These are phyloP conservation scores for Trichomonas tenax DNA, from an alignment of 208 protist species.

Conservation along the genomic window DNA sequence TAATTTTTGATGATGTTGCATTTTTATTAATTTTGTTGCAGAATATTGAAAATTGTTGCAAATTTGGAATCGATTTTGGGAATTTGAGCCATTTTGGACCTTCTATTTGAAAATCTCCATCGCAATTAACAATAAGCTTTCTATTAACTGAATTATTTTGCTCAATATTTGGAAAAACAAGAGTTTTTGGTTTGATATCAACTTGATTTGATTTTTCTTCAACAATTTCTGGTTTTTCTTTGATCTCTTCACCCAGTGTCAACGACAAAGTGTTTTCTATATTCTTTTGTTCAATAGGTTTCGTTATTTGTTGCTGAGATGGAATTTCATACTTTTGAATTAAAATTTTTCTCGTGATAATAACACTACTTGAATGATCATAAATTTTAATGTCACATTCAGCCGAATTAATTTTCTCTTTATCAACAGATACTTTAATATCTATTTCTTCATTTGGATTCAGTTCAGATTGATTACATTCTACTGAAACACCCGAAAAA, in stretches of 20 bases:
- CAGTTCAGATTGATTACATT: background rate
- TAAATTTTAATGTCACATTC: background rate
- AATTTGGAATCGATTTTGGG: background rate
- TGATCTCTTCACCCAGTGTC: background rate
- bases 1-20: background rate
- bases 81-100: background rate
- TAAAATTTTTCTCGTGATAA: background rate
- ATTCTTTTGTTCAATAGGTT: background rate
- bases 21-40: background rate
- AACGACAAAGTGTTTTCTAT: background rate
- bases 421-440: too few species aligned
- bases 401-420: too few species aligned
- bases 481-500: background rate
- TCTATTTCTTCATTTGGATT: background rate
- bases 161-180: background rate
- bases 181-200: background rate
- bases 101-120: background rate
- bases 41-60: background rate
- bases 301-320: background rate
- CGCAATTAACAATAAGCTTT: background rate
- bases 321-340: background rate
- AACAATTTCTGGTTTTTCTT: background rate
- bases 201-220: background rate
- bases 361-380: background rate
- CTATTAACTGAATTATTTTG: background rate